Percentiles rank a stretch among this genome's conserved stretches.
Conservation (phyloP, 2,329 filamentous ascomycete genomes). For the Fusarium piperis region DNA sequence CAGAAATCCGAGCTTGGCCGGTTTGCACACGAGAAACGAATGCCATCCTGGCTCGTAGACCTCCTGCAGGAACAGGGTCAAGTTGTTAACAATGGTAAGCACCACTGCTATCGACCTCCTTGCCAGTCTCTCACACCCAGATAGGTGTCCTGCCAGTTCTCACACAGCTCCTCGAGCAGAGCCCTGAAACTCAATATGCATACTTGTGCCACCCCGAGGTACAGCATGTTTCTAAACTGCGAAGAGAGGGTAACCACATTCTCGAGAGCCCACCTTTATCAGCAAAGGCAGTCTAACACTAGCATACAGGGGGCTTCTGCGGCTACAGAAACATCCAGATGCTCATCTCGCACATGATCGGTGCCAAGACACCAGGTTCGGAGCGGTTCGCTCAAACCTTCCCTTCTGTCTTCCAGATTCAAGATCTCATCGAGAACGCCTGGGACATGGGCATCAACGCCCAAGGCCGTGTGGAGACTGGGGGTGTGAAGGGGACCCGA, state of each 20-base stretch:
- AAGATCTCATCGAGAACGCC: conserved; percentile 85
- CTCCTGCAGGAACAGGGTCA: conserved; percentile 70
- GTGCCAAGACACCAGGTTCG: conserved; percentile 63
- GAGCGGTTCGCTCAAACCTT: conserved; percentile 68
- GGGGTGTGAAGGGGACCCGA: conserved; percentile 85
- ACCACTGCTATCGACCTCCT: too few species aligned
- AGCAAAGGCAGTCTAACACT: not conserved
- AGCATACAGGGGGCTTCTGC: conserved; percentile 79
- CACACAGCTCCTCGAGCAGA: conserved; percentile 70
- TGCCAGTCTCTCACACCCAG: conserved; percentile 31
- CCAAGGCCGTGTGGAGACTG: conserved; percentile 80
- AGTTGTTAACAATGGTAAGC: conserved; percentile 62
- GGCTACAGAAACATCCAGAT: conserved; percentile 97
- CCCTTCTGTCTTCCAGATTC: conserved; percentile 83
- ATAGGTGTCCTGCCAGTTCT: conserved; percentile 70
- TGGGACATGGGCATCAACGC: conserved; percentile 88
- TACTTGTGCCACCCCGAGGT: conserved; percentile 83
- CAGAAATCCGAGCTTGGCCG: conserved; percentile 73
- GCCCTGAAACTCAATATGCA: conserved; percentile 69
- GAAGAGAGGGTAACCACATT: conserved; percentile 67
- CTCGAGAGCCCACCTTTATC: not conserved
- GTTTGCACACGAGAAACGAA: conserved; percentile 76
- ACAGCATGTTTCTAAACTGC: conserved; percentile 83
- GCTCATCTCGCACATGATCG: conserved; percentile 81
- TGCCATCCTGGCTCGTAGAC: conserved; percentile 75